Evolutionary conservation across 192 early-diverging fungal species (phyloP), one percentile per base, ranked within the genome.

Genomic region (Backusella australiensis): DNA sequence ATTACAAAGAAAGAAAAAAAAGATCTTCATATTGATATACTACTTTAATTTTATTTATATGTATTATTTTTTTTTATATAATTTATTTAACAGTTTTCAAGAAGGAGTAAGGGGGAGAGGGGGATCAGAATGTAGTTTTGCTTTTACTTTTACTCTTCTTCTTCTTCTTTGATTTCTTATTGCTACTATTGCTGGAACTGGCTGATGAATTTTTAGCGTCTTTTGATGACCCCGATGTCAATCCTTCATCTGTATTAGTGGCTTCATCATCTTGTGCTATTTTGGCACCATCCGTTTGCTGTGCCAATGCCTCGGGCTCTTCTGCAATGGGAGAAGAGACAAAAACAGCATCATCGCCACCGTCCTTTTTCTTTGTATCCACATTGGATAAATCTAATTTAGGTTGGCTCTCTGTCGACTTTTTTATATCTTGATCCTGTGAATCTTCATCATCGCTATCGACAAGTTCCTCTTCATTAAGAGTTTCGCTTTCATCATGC

Each of bases 401-500:
- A 26, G 17, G 34, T 42, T 41, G 34, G 9, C 23, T 26, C 23
- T 36, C 34, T 41, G 17, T 69, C 14, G 6, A 4, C 14, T 38
- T 35, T 23, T 39, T 69, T 23, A 6, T 36, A 15, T 69, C 19
- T 12, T 42, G 19, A 19, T 59, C 71, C 4, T n/a, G 8, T 32
- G 29, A 34, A 8, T 9, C 36, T 17, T 26, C 19, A 72, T 46
- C 44, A 52, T 34, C 67, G 34, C 44, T 36, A 34, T 44, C 72
- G 12, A 19, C 46, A 32, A 56, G 41, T 5, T 72, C 35, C 8
- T 49, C 70, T 29, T 71, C 69, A 39, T 38, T 65, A 12, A 38
- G 26, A 7, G 67, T 71, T 26, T 80, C 76, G 21, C 69, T 75
- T 11, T 91, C 89, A 71, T 95, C 93, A 4, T 85, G 81, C 42